These are phyloP conservation scores for Prunella vulgaris DNA, from an alignment of 257 asterid genomes.

Conservation along the genomic window DNA sequence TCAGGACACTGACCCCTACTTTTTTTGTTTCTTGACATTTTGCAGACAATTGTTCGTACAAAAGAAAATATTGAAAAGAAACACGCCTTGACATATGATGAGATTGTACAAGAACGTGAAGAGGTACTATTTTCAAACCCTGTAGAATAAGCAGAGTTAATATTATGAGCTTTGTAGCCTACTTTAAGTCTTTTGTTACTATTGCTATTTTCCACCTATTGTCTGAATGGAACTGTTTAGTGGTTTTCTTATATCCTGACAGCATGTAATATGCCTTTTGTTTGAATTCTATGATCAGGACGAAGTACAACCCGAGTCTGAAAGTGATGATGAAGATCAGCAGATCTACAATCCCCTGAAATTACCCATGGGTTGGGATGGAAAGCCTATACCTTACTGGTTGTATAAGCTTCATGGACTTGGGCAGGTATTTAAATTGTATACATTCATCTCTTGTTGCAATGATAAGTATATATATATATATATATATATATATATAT, in stretches of 20 bases:
- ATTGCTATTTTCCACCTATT: background rate
- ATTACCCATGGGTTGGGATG: slow-evolving; percentile 98
- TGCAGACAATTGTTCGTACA: slow-evolving; percentile 79
- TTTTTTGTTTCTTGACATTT: slow-evolving; percentile 16
- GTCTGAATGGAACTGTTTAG: background rate
- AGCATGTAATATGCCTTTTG: background rate
- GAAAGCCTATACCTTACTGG: slow-evolving; percentile 99
- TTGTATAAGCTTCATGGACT: slow-evolving; percentile 97
- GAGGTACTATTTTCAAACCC: slow-evolving; percentile 53
- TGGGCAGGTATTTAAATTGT: slow-evolving; percentile 70
- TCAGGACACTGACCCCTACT: background rate
- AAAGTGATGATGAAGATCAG: slow-evolving; percentile 96
- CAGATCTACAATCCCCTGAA: slow-evolving; percentile 98
- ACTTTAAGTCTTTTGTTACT: slow-evolving; percentile 14
- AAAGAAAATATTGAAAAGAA: slow-evolving; percentile 92
- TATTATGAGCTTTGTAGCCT: background rate
- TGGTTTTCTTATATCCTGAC: background rate
- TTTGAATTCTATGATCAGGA: slow-evolving; percentile 50
- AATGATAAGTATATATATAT: background rate
- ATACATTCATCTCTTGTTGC: slow-evolving; percentile 10
- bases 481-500: no score
- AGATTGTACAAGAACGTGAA: slow-evolving; percentile 95
- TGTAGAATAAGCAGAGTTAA: background rate
- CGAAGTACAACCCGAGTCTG: slow-evolving; percentile 84
- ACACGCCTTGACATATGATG: slow-evolving; percentile 97